A percentile compares a stretch with the other conserved stretches of the same genome.
Evolutionary conservation across 208 protist species (phyloP).

Genomic region (Crithidia expoeki): DNA sequence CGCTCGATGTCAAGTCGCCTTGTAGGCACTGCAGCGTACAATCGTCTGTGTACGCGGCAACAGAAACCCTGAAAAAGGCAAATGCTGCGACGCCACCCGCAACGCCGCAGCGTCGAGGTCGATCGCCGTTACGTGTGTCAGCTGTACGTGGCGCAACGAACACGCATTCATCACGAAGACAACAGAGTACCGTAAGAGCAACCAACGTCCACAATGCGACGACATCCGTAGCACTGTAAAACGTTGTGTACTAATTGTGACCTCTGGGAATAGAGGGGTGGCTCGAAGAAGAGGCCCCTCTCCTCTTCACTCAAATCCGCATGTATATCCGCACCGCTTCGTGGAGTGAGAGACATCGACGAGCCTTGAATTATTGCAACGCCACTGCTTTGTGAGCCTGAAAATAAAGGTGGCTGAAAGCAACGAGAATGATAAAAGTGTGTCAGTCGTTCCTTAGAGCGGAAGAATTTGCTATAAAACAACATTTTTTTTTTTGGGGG

Average conservation of each 20-base stretch:
- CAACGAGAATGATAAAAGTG: no score
- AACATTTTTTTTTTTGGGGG: no score
- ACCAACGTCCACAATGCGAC: conserved; percentile 54
- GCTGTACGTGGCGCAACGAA: conserved; percentile 25
- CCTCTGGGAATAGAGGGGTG: conserved; percentile 56
- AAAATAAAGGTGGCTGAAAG: no score
- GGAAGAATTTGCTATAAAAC: no score
- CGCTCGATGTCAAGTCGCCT: conserved; percentile 46
- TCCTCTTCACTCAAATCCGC: background rate
- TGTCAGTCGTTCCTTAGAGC: no score
- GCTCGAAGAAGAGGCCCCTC: conserved; percentile 32
- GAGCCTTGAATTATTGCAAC: no score
- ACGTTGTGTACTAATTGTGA: conserved; percentile 29
- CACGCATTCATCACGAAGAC: conserved; percentile 23
- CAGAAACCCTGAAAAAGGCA: conserved; percentile 16
- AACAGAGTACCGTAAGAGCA: conserved; percentile 49
- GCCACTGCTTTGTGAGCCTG: no score
- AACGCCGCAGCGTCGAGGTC: conserved; percentile 36
- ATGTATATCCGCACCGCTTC: background rate
- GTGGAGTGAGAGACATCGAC: no score
- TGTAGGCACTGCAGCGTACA: conserved; percentile 43
- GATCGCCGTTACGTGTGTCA: conserved; percentile 40
- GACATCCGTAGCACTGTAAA: conserved; percentile 33
- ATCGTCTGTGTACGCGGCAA: conserved; percentile 25
- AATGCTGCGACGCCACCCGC: background rate